Percentiles rank a stretch among this genome's conserved stretches.
Conservation (phyloP, 2,329 filamentous ascomycete genomes). For the Fonsecaea pedrosoi region DNA sequence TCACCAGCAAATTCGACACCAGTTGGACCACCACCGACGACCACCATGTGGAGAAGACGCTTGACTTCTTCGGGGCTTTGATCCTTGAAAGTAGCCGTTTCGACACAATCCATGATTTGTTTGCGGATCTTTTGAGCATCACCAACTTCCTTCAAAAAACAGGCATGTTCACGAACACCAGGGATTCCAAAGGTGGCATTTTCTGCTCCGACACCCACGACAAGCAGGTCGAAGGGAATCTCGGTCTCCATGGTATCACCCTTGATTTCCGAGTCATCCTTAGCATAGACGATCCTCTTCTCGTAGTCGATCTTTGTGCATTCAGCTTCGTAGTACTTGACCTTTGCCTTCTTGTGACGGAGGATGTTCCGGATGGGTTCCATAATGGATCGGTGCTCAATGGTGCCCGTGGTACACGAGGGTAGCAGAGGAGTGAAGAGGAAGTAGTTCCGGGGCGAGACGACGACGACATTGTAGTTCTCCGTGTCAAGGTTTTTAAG, state of each 20-base stretch:
- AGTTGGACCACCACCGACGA: slow-evolving; percentile 89
- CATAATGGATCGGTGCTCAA: slow-evolving; percentile 99
- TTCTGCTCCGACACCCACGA: slow-evolving; percentile 95
- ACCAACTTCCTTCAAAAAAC: slow-evolving; percentile 97
- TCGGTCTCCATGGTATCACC: slow-evolving; percentile 81
- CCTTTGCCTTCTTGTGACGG: slow-evolving; percentile 88
- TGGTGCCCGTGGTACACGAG: slow-evolving; percentile 94
- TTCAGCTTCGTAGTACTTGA: slow-evolving; percentile 98
- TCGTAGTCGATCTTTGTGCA: slow-evolving; percentile 91
- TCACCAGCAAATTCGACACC: slow-evolving; percentile 99
- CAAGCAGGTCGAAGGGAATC: slow-evolving; percentile 97
- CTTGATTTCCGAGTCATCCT: slow-evolving; percentile 92
- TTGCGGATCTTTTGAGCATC: slow-evolving; percentile 97
- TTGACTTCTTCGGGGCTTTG: slow-evolving; percentile 86
- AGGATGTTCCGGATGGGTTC: slow-evolving; percentile 96
- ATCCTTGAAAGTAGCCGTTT: slow-evolving; percentile 98
- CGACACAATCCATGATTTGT: slow-evolving; percentile 99
- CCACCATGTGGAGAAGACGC: slow-evolving; percentile 97
- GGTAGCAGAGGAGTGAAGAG: slow-evolving; percentile 97
- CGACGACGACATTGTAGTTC: slow-evolving; percentile 98
- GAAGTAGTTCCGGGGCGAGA: slow-evolving; percentile 99
- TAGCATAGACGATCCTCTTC: slow-evolving; percentile 85
- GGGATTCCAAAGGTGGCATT: slow-evolving; percentile 98
- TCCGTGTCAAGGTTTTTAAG: slow-evolving; percentile 98
- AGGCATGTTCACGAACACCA: slow-evolving; percentile 91